Percentiles rank a stretch among this genome's conserved stretches.
These are phyloP conservation scores for Vitrella brassicaformis DNA, from an alignment of 73 alveolate species.

Conservation along the genomic window DNA sequence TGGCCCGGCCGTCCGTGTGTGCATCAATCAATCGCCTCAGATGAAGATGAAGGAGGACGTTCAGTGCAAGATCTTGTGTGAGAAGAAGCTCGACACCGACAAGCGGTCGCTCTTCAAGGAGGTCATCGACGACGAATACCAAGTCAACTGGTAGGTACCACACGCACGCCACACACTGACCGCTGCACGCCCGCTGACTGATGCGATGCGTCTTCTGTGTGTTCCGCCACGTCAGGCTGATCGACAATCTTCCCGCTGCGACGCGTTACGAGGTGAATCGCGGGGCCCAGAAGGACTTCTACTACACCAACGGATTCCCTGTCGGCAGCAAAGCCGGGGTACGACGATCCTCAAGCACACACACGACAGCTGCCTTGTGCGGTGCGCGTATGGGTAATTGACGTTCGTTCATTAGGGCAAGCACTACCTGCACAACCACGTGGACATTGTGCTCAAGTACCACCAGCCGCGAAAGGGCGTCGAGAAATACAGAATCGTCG, in stretches of 20 bases:
- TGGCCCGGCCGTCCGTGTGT: too few relatives aligned
- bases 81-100: not conserved
- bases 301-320: slow-evolving; percentile 33
- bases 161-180: too few relatives aligned
- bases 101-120: not conserved
- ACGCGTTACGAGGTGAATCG: not conserved
- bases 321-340: slow-evolving; percentile 11
- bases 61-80: not conserved
- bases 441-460: not conserved
- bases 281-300: not conserved
- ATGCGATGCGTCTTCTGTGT: too few relatives aligned
- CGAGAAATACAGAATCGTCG: slow-evolving; percentile 17
- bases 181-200: too few relatives aligned
- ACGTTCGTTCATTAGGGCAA: not conserved
- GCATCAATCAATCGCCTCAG: too few relatives aligned
- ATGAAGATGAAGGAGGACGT: not conserved
- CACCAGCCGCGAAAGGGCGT: too few relatives aligned
- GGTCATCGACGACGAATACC: not conserved
- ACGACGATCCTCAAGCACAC: not conserved
- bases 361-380: not conserved
- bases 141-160: too few relatives aligned
- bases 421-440: slow-evolving; percentile 1
- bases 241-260: slow-evolving; percentile 33
- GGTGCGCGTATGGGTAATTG: not conserved
- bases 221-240: too few relatives aligned